These are phyloP conservation scores for Neurospora discreta DNA, from an alignment of 495 filamentous ascomycete genomes.

Conservation along the genomic window DNA sequence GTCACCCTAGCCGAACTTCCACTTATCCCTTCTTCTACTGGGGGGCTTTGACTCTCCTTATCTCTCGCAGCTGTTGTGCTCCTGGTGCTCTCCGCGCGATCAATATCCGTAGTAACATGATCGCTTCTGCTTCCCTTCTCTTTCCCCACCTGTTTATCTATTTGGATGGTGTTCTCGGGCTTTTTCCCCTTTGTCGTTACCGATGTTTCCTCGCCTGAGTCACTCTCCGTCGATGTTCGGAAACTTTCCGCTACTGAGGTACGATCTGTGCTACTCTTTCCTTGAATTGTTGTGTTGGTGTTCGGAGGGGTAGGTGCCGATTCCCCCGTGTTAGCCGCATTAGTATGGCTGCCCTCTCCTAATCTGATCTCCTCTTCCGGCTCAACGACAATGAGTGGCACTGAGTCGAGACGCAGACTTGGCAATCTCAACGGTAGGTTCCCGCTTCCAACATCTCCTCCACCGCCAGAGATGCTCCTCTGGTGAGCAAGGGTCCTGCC, in stretches of 20 bases:
- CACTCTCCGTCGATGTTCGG: background rate
- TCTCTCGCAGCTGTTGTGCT: background rate
- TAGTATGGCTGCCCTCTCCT: background rate
- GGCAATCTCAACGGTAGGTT: background rate
- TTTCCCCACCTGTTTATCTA: background rate
- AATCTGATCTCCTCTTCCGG: background rate
- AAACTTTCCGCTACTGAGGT: background rate
- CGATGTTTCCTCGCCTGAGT: background rate
- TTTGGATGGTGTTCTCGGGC: background rate
- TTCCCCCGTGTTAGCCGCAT: background rate
- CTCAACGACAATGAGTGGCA: background rate
- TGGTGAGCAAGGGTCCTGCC: background rate
- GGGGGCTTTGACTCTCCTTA: background rate
- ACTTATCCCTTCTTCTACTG: background rate
- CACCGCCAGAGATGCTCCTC: background rate
- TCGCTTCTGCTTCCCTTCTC: background rate
- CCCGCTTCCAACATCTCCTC: background rate
- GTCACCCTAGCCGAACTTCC: background rate
- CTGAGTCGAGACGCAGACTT: background rate
- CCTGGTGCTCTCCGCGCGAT: background rate
- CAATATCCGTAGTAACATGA: background rate
- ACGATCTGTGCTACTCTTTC: background rate
- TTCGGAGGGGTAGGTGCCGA: background rate
- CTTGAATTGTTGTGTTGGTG: background rate
- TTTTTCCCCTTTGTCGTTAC: background rate